These are phyloP conservation scores for Syncephalastrum monosporum DNA, from an alignment of 371 early-diverging fungal genomes.

Conservation along the genomic window DNA sequence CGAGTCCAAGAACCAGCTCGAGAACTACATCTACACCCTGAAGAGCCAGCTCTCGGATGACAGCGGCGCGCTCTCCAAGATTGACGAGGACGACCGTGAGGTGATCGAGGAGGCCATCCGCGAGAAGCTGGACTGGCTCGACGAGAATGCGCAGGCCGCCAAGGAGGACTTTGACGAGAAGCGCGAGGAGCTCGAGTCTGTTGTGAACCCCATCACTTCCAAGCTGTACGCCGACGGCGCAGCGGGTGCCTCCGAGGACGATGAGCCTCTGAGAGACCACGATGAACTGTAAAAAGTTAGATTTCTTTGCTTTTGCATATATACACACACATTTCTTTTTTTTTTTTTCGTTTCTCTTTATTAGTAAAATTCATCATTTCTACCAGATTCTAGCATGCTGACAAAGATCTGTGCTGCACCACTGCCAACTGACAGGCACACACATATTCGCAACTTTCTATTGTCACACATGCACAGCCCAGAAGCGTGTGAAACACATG, in stretches of 20 bases:
- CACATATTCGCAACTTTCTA: no score
- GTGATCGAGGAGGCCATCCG: conserved; percentile 87
- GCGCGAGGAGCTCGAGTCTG: conserved; percentile 79
- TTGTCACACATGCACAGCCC: no score
- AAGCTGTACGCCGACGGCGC: conserved; percentile 74
- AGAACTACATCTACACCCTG: conserved; percentile 81
- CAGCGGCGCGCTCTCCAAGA: conserved; percentile 61
- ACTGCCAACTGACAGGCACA: no score
- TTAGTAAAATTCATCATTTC: no score
- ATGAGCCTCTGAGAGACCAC: conserved; percentile 69
- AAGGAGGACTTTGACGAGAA: conserved; percentile 83
- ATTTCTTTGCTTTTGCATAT: conserved; percentile 8
- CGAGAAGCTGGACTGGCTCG: conserved; percentile 85
- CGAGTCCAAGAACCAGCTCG: conserved; percentile 83
- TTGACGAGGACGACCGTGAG: conserved; percentile 83
- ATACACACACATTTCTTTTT: neutral
- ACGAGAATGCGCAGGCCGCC: conserved; percentile 62
- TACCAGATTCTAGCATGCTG: no score
- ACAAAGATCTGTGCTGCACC: no score
- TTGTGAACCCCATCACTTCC: conserved; percentile 86
- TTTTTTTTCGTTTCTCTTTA: conserved; percentile 1
- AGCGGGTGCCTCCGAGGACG: conserved; percentile 51
- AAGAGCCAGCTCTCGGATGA: conserved; percentile 81
- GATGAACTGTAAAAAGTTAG: conserved; percentile 66
- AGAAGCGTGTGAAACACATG: no score